Base-by-base conservation (phyloP, 768 basidiomycete genomes). In the Mrakia hoshinonis region DNA sequence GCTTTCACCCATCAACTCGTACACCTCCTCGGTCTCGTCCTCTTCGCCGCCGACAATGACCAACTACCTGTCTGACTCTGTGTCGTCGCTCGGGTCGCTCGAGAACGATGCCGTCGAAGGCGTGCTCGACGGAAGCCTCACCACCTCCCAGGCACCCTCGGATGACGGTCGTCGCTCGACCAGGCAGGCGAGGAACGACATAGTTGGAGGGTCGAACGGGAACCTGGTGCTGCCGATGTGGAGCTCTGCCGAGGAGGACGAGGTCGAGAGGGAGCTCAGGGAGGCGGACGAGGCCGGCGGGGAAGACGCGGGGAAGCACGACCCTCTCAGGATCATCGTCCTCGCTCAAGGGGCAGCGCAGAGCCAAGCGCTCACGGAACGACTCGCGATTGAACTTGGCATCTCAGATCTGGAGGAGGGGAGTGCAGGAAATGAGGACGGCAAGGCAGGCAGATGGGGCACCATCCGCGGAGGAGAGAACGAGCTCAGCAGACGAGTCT, bases 161-260 rank as follows among this genome's bases (percentile, higher is more conserved):
- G 62, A 43, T 3, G 38, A n/a, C 7, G 34, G 18, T 34, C 54
- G 26, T 34, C 29, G 20, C 46, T 36, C 2, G 9, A n/a, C 47
- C 63, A 26, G 26, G 22, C 39, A 1, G 4, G 5, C 24, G 22
- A 31, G 15, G 4, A 26, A 1, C 15, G 63, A 65, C 9, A 36
- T 12, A 51, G 34, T 18, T 22, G 65, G n/a, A 36, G 65, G 48
- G 7, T 66, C 65, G 7, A 66, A 66, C 29, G 65, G 65, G 34
- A 66, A 66, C 20, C 6, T 66, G 46, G 65, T 66, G 13, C 18
- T 66, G 65, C 65, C 65, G 1, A 66, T 48, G 48, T 43, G 36
- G 65, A 20, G 29, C 6, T n/a, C 18, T 13, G 47, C 18, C 4
- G 29, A 24, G 64, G 29, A 48, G 2, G 47, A 66, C 18, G 48